These are phyloP conservation scores for Lactarius hatsudake DNA, from an alignment of 768 basidiomycete species.

Conservation along the genomic window DNA sequence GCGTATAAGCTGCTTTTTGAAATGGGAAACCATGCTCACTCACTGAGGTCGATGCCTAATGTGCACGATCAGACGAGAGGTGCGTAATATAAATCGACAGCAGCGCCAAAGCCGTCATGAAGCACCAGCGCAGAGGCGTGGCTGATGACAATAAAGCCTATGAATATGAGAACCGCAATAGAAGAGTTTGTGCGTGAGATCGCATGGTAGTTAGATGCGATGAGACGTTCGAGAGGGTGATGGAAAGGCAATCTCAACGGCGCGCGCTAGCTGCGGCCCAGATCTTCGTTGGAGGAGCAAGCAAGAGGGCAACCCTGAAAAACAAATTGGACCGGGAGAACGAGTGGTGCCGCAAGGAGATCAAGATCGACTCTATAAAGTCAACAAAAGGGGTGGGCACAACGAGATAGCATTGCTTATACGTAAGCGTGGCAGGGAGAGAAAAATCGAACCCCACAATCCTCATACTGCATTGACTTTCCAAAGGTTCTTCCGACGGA, in stretches of 20 bases:
- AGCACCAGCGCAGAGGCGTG: neutral
- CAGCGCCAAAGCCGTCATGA: neutral
- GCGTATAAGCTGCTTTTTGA: neutral
- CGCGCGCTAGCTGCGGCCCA: neutral
- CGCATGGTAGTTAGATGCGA: neutral
- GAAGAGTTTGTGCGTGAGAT: neutral
- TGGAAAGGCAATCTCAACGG: neutral
- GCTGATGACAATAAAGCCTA: neutral
- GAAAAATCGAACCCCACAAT: neutral
- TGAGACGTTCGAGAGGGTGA: neutral
- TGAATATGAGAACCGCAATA: neutral
- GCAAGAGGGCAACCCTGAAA: neutral
- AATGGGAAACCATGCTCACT: conserved; percentile 4
- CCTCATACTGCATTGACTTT: conserved; percentile 37
- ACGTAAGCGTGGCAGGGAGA: neutral
- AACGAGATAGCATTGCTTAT: conserved; percentile 12
- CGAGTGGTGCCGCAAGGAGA: neutral
- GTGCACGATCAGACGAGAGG: neutral
- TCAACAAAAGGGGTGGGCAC: neutral
- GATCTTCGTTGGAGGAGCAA: neutral
- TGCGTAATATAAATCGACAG: neutral
- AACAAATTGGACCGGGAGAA: neutral
- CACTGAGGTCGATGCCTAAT: neutral
- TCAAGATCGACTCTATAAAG: neutral
- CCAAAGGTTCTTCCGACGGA: conserved; percentile 47